Evolutionary conservation across 73 alveolate species (phyloP), one percentile per base, ranked within the genome.

Genomic region (Blepharisma stoltei): DNA sequence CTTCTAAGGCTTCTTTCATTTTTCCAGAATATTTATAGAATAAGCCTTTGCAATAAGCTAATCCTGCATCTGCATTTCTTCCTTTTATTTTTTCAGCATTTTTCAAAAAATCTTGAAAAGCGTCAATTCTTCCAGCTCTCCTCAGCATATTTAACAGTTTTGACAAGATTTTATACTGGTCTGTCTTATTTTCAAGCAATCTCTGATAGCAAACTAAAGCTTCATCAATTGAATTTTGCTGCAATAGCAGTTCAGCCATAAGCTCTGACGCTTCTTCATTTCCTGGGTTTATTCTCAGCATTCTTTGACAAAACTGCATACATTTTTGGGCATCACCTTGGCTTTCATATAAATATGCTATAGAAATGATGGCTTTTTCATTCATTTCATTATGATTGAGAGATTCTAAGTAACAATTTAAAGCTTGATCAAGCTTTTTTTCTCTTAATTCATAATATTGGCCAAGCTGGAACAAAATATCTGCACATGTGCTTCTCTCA

Each of bases 31-130:
- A 92, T 78, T 92, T 91, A 78, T 92, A 86, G 80, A 80, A 96
- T 32, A 96, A 91, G 0, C 99, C 99, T 89, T 94, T 96, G 55
- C 98, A 87, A 67, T 78, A 96, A 69, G 96, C 96, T 41, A 94
- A 86, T 38, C 99, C 99, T 6, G 99, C 95, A 65, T 90, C 93
- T 37, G 88, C 75, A 6, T 92, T 65, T n/a, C 85, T 80, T 46
- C 81, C 71, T 5, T 91, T 78, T 43, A 69, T 83, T 45, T 80
- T 86, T 50, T 84, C 92, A 21, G 95, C 94, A 71, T 78, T 82
- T 44, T 93, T 96, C 48, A 93, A 77, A 78, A 76, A 80, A 38
- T 84, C 73, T 6, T 67, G 69, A 43, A 83, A 85, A n/a, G 78
- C 90, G 54, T 67, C 75, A 44, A 85, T 11, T 55, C 77, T 88